Base-by-base conservation (phyloP, 768 basidiomycete species). In the Tricholoma flavovirens region DNA sequence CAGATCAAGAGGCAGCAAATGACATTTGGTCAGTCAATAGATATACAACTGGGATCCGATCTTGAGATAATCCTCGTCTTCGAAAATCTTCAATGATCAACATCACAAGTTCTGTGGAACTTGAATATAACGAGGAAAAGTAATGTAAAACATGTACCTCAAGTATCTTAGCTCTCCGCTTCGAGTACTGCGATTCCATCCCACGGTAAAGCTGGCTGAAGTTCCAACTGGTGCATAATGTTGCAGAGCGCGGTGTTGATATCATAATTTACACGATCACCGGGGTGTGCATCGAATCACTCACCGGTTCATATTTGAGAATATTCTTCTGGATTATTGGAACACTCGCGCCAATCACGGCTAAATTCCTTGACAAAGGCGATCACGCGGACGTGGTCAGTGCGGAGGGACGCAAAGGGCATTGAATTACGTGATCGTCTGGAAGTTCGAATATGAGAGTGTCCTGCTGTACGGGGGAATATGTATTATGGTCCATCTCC, bases 221-320 rank as follows among this genome's bases (percentile, higher is more conserved):
- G 51, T 10, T 69, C 67, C 22, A 64, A 53, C 7, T 14, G 46
- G n/a, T 57, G 10, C 26, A 51, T 24, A 4, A 58, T 29, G 0
- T 36, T 12, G 15, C 36, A 17, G 17, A 49, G 49, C 8, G 56
- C 43, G 5, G 59, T 51, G 55, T 66, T 64, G 22, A 60, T 56
- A 36, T 67, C n/a, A n/a, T n/a, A n/a, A n/a, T n/a, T n/a, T n/a
- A n/a, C n/a, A n/a, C n/a, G n/a, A n/a, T n/a, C n/a, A n/a, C n/a
- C n/a, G 33, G 12, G 33, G 12, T 11, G 6, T 33, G 15, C 11
- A 22, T 43, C 11, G 54, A 36, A n/a, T 19, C 11, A 14, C 53
- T 48, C 24, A 60, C 59, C 64, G 71, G 72, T 51, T 73, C 69
- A 59, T 71, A 71, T 49, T 67, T 69, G n/a, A 70, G 62, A 51